phyloP scores from a whole-genome alignment of 257 asterid species.

The Solanum gandarillasii region DNA sequence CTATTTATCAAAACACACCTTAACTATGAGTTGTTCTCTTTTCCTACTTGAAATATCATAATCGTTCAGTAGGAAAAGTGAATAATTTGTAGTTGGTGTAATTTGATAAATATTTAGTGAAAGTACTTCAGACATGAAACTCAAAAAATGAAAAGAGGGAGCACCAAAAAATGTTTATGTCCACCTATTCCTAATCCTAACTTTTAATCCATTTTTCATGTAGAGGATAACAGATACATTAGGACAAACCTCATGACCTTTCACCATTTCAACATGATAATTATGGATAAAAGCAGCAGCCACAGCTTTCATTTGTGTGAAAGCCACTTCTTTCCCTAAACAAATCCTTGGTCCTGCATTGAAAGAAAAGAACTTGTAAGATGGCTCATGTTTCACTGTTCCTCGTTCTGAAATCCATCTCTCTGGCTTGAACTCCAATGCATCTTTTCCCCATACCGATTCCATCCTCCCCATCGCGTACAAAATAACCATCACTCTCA shows the following conservation, averaged over 20 bases:
- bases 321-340: constrained; percentile 25
- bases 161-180: neutral
- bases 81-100: too few species aligned
- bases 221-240: neutral
- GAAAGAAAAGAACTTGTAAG: constrained; percentile 46
- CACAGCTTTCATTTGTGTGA: neutral
- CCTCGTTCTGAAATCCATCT: constrained; percentile 41
- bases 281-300: neutral
- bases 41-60: too few species aligned
- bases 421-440: constrained; percentile 41
- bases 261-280: neutral
- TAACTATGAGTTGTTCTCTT: neutral
- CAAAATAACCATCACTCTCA: constrained; percentile 29
- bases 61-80: neutral
- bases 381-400: constrained; percentile 30
- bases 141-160: neutral
- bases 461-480: constrained; percentile 60
- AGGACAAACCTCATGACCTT: neutral
- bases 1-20: neutral
- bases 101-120: too few species aligned
- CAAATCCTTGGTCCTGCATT: constrained; percentile 59
- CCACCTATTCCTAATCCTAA: constrained; percentile 20
- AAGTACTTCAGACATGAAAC: neutral
- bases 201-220: neutral
- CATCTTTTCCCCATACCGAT: constrained; percentile 40